phyloP scores from a whole-genome alignment of 148 eudicot species.

The Rhododendron kiyosumense region DNA sequence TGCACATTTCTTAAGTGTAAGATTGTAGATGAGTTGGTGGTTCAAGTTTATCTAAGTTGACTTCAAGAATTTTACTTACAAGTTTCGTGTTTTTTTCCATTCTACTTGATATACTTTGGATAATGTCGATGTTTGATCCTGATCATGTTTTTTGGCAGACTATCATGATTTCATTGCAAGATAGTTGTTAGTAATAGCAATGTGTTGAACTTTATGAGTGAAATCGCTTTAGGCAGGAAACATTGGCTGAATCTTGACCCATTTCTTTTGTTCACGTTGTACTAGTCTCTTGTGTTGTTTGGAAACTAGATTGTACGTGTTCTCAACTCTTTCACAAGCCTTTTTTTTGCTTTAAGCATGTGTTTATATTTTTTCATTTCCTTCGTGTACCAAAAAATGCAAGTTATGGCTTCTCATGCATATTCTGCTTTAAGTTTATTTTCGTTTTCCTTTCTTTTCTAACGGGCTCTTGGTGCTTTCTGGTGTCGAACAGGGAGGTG shows the following conservation, averaged over 20 bases:
- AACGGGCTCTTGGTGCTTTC: background rate
- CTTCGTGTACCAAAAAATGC: background rate
- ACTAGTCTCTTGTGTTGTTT: background rate
- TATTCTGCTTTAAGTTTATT: background rate
- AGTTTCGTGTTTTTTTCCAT: background rate
- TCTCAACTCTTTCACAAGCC: background rate
- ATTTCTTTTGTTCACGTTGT: background rate
- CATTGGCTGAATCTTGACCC: background rate
- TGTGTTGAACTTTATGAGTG: background rate
- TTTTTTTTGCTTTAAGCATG: background rate
- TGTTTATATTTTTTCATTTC: background rate
- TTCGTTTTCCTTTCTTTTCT: background rate
- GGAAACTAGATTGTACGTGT: background rate
- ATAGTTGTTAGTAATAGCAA: background rate
- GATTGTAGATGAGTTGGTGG: background rate
- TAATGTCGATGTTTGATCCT: background rate
- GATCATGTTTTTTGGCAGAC: background rate
- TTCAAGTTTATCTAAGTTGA: background rate
- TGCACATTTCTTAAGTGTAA: background rate
- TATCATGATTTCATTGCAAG: background rate
- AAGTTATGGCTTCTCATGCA: background rate
- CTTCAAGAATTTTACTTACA: background rate
- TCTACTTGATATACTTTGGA: background rate
- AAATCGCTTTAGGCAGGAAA: background rate
- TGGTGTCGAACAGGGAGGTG: background rate